A percentile compares a stretch with the other conserved stretches of the same genome.
Evolutionary conservation across 2,329 filamentous ascomycete genomes (phyloP).

Genomic region (Epichloe uncinata): DNA sequence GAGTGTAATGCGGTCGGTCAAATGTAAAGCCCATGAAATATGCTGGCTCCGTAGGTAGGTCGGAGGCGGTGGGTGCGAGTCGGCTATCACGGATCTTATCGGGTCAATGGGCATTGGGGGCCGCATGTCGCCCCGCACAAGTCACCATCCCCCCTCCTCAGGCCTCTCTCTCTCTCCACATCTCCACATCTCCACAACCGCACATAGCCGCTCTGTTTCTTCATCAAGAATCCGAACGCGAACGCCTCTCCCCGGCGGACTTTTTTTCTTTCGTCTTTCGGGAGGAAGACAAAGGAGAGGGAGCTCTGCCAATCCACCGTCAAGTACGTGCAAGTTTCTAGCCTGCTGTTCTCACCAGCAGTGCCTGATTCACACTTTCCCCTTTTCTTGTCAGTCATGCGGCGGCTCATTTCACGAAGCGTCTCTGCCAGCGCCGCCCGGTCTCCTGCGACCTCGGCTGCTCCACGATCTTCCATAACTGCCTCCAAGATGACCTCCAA

Average conservation of each 20-base stretch:
- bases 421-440: slow-evolving; percentile 21
- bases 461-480: slow-evolving; percentile 14
- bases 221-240: slow-evolving; percentile 1
- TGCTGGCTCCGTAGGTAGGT: not conserved
- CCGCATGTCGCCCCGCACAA: not conserved
- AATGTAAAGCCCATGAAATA: too few species aligned
- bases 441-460: slow-evolving; percentile 15
- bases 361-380: not conserved
- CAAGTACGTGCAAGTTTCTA: slow-evolving; percentile 3
- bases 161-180: not conserved
- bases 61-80: not conserved
- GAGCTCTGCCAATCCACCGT: not conserved
- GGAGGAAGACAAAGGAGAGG: not conserved
- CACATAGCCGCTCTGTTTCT: slow-evolving; percentile 1
- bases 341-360: not conserved
- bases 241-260: not conserved
- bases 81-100: slow-evolving; percentile 9
- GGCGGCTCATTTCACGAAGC: slow-evolving; percentile 31
- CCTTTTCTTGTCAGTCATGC: slow-evolving; percentile 22
- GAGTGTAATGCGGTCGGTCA: too few species aligned
- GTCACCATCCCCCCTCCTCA: too few species aligned
- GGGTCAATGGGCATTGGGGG: slow-evolving; percentile 4
- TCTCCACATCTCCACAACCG: slow-evolving; percentile 3
- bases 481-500: slow-evolving; percentile 23
- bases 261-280: too few species aligned